Evolutionary conservation across 345 rosid species (phyloP).

Genomic region (Acer campestre): DNA sequence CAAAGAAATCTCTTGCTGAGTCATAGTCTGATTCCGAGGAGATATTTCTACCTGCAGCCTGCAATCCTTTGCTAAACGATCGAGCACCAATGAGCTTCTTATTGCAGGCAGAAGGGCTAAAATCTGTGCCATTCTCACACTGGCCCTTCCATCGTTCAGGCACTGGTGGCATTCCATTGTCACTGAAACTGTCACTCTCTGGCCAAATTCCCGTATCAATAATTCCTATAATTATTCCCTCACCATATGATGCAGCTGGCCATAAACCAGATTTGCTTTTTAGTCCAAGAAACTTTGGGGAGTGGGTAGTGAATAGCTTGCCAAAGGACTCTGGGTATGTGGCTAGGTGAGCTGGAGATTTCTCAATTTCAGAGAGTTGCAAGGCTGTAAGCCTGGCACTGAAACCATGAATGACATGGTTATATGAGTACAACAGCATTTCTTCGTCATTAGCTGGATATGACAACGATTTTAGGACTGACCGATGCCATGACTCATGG

Average conservation of each 20-base stretch:
- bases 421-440: too few species aligned
- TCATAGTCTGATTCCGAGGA: conserved; percentile 24
- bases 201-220: conserved; percentile 45
- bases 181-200: conserved; percentile 33
- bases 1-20: conserved; percentile 29
- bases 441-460: too few species aligned
- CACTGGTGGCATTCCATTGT: conserved; percentile 29
- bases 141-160: conserved; percentile 42
- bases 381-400: conserved; percentile 12
- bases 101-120: conserved; percentile 30
- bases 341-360: conserved; percentile 41
- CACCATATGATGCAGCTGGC: conserved; percentile 33
- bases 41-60: conserved; percentile 33
- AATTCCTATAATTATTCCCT: conserved; percentile 37
- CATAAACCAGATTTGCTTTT: conserved; percentile 29
- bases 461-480: too few species aligned
- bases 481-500: too few species aligned
- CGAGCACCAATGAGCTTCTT: conserved; percentile 46
- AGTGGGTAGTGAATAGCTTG: conserved; percentile 41
- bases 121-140: conserved; percentile 34
- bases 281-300: conserved; percentile 44
- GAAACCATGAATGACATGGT: too few species aligned
- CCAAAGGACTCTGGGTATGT: conserved; percentile 38
- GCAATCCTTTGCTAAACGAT: conserved; percentile 30
- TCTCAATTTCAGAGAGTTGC: conserved; percentile 42